These are phyloP conservation scores for Polysphondylium violaceum DNA, from an alignment of 78 protist genomes.

Conservation along the genomic window DNA sequence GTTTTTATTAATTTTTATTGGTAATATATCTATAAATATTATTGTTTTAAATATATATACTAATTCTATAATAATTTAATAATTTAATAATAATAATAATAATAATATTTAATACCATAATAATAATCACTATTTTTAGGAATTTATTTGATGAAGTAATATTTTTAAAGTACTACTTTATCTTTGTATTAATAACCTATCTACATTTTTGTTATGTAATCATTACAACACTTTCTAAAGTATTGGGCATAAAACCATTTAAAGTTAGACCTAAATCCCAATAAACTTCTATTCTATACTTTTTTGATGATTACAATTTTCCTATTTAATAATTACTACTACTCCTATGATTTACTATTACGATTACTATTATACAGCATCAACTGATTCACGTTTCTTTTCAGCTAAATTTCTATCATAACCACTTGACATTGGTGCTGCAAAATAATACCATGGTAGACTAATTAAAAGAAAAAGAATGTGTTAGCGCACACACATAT, in stretches of 20 bases:
- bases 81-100: neutral
- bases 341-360: too few species aligned
- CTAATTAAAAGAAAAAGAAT: too few species aligned
- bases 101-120: neutral
- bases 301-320: too few species aligned
- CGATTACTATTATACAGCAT: too few species aligned
- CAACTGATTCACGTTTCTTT: too few species aligned
- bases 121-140: too few species aligned
- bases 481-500: too few species aligned
- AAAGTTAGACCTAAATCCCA: neutral
- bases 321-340: too few species aligned
- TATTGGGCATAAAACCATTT: conserved; percentile 48
- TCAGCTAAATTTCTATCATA: too few species aligned
- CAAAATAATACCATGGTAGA: too few species aligned
- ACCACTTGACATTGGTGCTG: too few species aligned
- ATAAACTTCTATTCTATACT: too few species aligned
- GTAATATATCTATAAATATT: neutral
- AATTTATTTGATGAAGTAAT: conserved; percentile 12
- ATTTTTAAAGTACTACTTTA: neutral
- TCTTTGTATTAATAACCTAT: conserved; percentile 8
- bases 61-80: neutral
- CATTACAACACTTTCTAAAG: conserved; percentile 30
- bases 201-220: conserved; percentile 46
- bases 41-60: neutral
- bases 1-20: neutral